Base-by-base conservation (phyloP, 331 rosid species). In the Quercus tomentella region DNA sequence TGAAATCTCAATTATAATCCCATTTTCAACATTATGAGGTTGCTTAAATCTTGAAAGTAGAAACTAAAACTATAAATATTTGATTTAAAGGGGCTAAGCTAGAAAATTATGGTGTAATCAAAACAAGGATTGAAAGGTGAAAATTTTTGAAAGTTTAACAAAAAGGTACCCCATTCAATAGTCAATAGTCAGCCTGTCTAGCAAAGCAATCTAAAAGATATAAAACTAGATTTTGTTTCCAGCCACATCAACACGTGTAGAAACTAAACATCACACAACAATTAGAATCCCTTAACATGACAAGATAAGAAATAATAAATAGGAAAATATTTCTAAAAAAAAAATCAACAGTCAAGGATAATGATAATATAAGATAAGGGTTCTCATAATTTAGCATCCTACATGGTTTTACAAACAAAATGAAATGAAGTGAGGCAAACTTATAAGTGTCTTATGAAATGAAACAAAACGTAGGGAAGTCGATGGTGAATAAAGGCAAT, bases 1-100 rank as follows among this genome's bases (percentile, higher is more conserved):
- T 83, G 84, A 77, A 84, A 86, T 79, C 77, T 78, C 87, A 87
- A 82, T 82, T 84, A 76, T 80, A 82, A 82, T 80, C 84, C 54
- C 81, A 78, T 67, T 86, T 76, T 63, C 79, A 86, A 78, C 81
- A 77, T 57, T 71, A 63, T 79, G 81, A 86, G 87, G 80, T 83
- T 31, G 72, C 79, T 72, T 35, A 70, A 81, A 75, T 70, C 52
- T 16, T 41, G 54, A 80, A 52, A 71, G 16, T 35, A 18, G 72
- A 31, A 31, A 67, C 51, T 28, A 77, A 73, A 71, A 81, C 62
- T 43, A 15, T 33, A 67, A 35, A 11, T 31, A 49, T 31, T 16
- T 18, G 25, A 69, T 35, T 25, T 66, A 70, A 70, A 25, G 65
- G 52, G 52, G 52, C 17, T 55, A 68, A 56, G 62, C 77, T 18